Evolutionary conservation across 192 early-diverging fungal genomes (phyloP).

Genomic region (Coemansia sp.): DNA sequence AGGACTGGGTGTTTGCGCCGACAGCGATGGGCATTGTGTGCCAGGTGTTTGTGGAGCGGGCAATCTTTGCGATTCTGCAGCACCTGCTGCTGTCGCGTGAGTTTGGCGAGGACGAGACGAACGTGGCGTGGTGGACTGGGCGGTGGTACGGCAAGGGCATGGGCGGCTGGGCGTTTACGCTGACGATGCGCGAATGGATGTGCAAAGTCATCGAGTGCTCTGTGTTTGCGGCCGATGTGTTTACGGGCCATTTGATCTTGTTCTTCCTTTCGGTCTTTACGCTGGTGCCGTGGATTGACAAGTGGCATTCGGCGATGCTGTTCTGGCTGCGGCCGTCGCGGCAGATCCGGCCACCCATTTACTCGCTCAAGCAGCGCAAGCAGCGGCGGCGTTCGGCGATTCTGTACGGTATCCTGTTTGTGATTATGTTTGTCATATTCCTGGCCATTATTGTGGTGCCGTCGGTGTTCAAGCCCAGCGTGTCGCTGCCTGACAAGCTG

Average conservation of each 20-base stretch:
- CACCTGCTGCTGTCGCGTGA: slow-evolving; percentile 74
- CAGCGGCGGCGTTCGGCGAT: slow-evolving; percentile 66
- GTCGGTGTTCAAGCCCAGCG: slow-evolving; percentile 49
- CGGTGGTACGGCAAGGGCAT: slow-evolving; percentile 76
- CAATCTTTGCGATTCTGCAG: slow-evolving; percentile 68
- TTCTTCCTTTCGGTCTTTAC: slow-evolving; percentile 73
- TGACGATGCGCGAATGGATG: slow-evolving; percentile 75
- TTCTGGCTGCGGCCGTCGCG: slow-evolving; percentile 82
- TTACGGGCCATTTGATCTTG: slow-evolving; percentile 73
- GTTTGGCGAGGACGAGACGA: slow-evolving; percentile 80
- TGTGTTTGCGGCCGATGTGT: slow-evolving; percentile 75
- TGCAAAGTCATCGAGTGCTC: slow-evolving; percentile 86
- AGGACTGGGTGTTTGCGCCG: slow-evolving; percentile 64
- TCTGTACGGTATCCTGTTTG: slow-evolving; percentile 69
- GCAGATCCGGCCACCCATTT: slow-evolving; percentile 74
- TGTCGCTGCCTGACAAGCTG: slow-evolving; percentile 35
- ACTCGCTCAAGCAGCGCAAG: slow-evolving; percentile 64
- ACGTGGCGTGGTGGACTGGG: slow-evolving; percentile 86
- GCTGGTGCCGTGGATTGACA: slow-evolving; percentile 71
- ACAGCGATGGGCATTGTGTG: slow-evolving; percentile 69
- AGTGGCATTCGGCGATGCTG: slow-evolving; percentile 76
- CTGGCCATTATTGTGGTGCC: slow-evolving; percentile 66
- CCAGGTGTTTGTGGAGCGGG: slow-evolving; percentile 66
- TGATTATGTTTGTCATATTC: slow-evolving; percentile 63
- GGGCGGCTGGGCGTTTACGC: slow-evolving; percentile 65